Conservation (phyloP, 2,329 filamentous ascomycete species). For the Fusarium pseudograminearum region DNA sequence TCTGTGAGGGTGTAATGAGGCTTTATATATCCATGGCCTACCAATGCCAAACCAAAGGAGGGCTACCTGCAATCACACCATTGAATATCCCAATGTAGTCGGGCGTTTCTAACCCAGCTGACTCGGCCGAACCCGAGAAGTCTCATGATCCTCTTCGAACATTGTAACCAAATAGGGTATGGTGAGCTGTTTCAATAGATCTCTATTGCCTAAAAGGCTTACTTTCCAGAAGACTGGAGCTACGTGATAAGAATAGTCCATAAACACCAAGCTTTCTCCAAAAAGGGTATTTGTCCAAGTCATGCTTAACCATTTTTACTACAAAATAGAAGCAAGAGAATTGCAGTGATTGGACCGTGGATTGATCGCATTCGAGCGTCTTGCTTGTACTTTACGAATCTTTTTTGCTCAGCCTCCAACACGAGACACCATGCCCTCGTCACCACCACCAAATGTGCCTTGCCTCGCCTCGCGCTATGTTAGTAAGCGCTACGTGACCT, state of each 20-base stretch:
- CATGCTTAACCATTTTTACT: background rate
- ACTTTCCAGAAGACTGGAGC: background rate
- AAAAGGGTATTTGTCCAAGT: background rate
- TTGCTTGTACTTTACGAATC: background rate
- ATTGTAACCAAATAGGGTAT: background rate
- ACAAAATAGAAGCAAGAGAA: background rate
- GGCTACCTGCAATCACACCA: background rate
- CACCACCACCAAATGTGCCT: background rate
- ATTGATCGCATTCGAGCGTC: background rate
- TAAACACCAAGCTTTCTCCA: background rate
- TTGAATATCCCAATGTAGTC: background rate
- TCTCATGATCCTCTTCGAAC: background rate
- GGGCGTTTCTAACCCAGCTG: constrained; percentile 1
- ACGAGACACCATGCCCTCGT: background rate
- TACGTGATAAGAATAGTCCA: background rate
- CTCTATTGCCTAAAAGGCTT: background rate
- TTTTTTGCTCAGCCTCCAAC: constrained; percentile 5
- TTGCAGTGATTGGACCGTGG: background rate
- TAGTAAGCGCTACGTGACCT: background rate
- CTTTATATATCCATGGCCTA: constrained; percentile 4
- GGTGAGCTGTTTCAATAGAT: background rate
- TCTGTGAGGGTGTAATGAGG: background rate
- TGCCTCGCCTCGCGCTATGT: background rate
- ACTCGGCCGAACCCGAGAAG: background rate
- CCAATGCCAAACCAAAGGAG: too few relatives aligned